Evolutionary conservation across 2,329 filamentous ascomycete species (phyloP).

Genomic region (Neopestalotiopsis clavispora): DNA sequence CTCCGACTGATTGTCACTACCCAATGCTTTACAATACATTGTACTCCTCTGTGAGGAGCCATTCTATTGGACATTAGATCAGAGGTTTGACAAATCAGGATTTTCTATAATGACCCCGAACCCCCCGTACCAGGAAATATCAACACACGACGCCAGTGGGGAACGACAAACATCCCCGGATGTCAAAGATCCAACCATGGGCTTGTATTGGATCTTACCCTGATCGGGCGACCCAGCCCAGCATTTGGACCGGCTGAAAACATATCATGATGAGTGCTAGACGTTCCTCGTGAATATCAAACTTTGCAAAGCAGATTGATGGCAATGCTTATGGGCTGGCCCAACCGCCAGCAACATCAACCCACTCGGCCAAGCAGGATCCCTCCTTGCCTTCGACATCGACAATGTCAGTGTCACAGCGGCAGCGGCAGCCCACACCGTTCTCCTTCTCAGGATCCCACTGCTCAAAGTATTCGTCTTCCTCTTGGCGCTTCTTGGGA

Average conservation of each 20-base stretch:
- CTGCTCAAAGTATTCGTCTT: slow-evolving; percentile 94
- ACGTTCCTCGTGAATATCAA: slow-evolving; percentile 3
- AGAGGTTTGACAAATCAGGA: neutral
- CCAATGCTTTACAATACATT: slow-evolving; percentile 11
- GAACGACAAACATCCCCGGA: neutral
- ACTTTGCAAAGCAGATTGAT: neutral
- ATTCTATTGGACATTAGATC: slow-evolving; percentile 1
- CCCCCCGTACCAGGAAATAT: slow-evolving; percentile 6
- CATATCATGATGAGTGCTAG: neutral
- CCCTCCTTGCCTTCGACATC: slow-evolving; percentile 98
- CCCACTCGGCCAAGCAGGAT: slow-evolving; percentile 94
- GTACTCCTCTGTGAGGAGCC: neutral
- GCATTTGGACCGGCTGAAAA: neutral
- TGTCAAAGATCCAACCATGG: neutral
- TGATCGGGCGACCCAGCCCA: no score
- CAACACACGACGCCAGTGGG: neutral
- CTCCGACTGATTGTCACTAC: neutral
- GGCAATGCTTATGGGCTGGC: slow-evolving; percentile 41
- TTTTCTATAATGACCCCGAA: slow-evolving; percentile 10
- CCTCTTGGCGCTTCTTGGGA: slow-evolving; percentile 83
- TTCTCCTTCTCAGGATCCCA: slow-evolving; percentile 91
- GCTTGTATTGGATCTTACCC: neutral
- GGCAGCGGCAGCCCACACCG: slow-evolving; percentile 93
- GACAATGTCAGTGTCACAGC: slow-evolving; percentile 95
- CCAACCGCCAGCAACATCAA: slow-evolving; percentile 96